A percentile compares a stretch with the other conserved stretches of the same genome.
These are phyloP conservation scores for Sinapis alba DNA, from an alignment of 441 rosid species.

Conservation along the genomic window DNA sequence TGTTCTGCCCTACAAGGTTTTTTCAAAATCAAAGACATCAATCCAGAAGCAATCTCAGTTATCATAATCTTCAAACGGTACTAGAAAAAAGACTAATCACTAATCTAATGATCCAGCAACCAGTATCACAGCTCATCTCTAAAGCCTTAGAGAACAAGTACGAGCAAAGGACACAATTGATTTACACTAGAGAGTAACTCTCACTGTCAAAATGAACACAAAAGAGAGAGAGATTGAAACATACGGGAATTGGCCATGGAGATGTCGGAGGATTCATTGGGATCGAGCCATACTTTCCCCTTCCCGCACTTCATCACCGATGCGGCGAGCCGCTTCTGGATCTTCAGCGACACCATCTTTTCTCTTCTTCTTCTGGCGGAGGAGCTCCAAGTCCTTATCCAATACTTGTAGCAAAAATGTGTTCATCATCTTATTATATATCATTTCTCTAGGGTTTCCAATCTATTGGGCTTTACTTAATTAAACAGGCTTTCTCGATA, in stretches of 20 bases:
- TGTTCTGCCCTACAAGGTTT: constrained; percentile 76
- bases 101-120: no score
- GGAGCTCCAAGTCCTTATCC: not conserved
- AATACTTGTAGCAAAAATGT: not conserved
- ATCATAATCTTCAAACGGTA: no score
- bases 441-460: not conserved
- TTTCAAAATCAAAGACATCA: no score
- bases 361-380: constrained; percentile 12
- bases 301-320: constrained; percentile 74
- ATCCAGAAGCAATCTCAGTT: no score
- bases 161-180: no score
- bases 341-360: constrained; percentile 74
- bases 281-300: constrained; percentile 88
- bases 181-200: no score
- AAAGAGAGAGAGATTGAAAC: constrained; percentile 15
- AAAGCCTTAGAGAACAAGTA: no score
- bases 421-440: not conserved
- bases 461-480: not conserved
- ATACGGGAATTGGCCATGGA: constrained; percentile 92
- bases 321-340: constrained; percentile 79
- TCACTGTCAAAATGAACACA: not conserved
- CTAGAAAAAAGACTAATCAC: no score
- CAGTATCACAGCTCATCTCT: no score
- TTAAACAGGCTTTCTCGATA: not conserved
- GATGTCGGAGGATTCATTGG: constrained; percentile 70